Evolutionary conservation across 1,284 basidiomycete species (phyloP), one percentile per base, ranked within the genome.

Genomic region (Pseudozyma thailandica): DNA sequence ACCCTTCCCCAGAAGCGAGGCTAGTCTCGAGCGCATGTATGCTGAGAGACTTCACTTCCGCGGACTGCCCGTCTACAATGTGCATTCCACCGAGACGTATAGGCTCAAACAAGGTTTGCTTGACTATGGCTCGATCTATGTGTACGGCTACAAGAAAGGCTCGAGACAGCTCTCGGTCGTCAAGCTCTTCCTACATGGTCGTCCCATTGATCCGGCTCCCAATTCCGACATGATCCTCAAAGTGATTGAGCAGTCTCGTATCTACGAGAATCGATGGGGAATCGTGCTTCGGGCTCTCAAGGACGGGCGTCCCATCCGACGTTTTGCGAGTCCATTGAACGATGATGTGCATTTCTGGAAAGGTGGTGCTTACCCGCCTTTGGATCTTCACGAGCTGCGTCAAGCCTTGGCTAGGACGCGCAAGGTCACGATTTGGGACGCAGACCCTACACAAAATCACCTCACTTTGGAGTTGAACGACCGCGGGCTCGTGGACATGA

Each of bases 271-370:
- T 6, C 26, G 31, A 20, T 10, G 9, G 10, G 43, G 43, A 6
- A 8, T 20, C 8, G 27, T n/a, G 16, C 27, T 26, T 27, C 27
- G 27, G 18, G 25, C 43, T 18, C 15, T 45, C n/a, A 45, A 16
- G n/a, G 25, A 31, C 15, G 48, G 48, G 3, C 48, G 48, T 30
- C 48, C 48, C 21, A 50, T 49, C 35, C 15, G 12, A 16, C 33
- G 33, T 8, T 18, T 26, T 26, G 23, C 3, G 16, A 5, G 15
- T 18, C 9, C 7, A 27, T 10, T 21, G 6, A 7, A 12, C n/a
- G 30, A 47, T 13, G n/a, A 33, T 8, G n/a, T 33, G 4, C 31
- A 33, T 33, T 16, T 42, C 13, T 42, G 23, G 21, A 21, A 23
- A 7, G 41, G 41, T 16, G 21, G 21, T 9, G 18, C 15, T 10